These are phyloP conservation scores for Talaromyces sp. DNA, from an alignment of 2,329 filamentous ascomycete species.

Conservation along the genomic window DNA sequence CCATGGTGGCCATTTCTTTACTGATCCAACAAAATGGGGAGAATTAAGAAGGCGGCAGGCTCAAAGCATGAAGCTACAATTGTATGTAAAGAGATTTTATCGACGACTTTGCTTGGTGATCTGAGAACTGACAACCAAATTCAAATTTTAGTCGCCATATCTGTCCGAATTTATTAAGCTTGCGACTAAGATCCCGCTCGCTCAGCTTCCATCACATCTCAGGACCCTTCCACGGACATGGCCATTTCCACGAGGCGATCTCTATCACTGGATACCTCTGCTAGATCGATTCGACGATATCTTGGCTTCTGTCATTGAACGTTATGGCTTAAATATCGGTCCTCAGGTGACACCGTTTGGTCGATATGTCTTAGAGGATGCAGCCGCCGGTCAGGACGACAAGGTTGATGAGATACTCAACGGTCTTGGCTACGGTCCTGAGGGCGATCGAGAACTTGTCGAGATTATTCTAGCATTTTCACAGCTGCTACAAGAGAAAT, in stretches of 20 bases:
- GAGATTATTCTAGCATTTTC: conserved; percentile 82
- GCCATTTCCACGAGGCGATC: conserved; percentile 91
- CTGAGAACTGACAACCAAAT: conserved; percentile 28
- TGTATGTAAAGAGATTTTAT: conserved; percentile 33
- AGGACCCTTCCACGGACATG: conserved; percentile 79
- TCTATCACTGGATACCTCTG: conserved; percentile 97
- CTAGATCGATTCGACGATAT: conserved; percentile 91
- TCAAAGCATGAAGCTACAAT: conserved; percentile 52
- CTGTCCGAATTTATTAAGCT: conserved; percentile 74
- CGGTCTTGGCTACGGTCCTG: conserved; percentile 61
- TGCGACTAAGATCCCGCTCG: conserved; percentile 62
- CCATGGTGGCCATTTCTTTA: conserved; percentile 39
- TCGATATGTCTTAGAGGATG: conserved; percentile 32
- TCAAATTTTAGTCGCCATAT: conserved; percentile 69
- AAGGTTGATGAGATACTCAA: conserved; percentile 36
- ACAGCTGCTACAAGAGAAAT: conserved; percentile 83
- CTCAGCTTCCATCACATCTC: conserved; percentile 73
- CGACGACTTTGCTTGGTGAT: conserved; percentile 34
- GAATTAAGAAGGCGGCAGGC: conserved; percentile 52
- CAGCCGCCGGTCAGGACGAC: conserved; percentile 54
- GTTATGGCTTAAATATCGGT: conserved; percentile 74
- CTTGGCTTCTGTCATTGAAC: conserved; percentile 73
- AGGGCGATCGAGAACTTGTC: conserved; percentile 78
- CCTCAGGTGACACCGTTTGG: conserved; percentile 77
- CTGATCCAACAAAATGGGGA: conserved; percentile 45